These are phyloP conservation scores for Monsonia emarginata DNA, from an alignment of 441 rosid species.

Conservation along the genomic window DNA sequence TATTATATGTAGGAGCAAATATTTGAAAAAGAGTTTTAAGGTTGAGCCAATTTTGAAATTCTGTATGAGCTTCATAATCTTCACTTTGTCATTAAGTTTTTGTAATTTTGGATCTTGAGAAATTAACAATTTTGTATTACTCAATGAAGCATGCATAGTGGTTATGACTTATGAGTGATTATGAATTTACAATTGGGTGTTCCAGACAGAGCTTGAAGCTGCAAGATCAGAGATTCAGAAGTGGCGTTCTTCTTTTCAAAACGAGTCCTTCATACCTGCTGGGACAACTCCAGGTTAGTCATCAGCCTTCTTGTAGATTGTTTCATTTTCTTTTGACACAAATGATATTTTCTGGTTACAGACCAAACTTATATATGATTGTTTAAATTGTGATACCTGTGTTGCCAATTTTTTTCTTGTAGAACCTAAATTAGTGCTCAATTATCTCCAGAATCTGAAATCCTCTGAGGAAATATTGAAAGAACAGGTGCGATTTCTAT, in stretches of 20 bases:
- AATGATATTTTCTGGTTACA: not conserved
- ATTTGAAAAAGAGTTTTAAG: not conserved
- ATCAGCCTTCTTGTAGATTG: slow-evolving; percentile 10
- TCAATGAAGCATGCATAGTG: not conserved
- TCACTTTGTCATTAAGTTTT: not conserved
- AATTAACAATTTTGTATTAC: not conserved
- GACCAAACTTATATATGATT: slow-evolving; percentile 5
- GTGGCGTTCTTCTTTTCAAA: slow-evolving; percentile 79
- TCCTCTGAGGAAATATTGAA: slow-evolving; percentile 74
- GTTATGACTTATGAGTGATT: not conserved
- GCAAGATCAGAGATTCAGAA: slow-evolving; percentile 66
- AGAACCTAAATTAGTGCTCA: slow-evolving; percentile 67
- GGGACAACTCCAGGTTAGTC: slow-evolving; percentile 73
- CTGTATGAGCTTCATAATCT: not conserved
- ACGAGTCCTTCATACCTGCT: slow-evolving; percentile 50
- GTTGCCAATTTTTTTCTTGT: slow-evolving; percentile 21
- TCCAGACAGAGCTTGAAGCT: slow-evolving; percentile 65
- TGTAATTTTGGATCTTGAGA: not conserved
- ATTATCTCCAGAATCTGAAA: slow-evolving; percentile 65
- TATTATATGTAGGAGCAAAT: not conserved
- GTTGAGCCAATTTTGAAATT: not conserved
- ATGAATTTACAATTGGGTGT: slow-evolving; percentile 1
- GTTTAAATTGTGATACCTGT: slow-evolving; percentile 3
- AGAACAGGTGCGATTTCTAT: slow-evolving; percentile 57
- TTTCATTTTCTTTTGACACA: slow-evolving; percentile 7